Base-by-base conservation (phyloP, 1,284 basidiomycete genomes). In the Gymnopus androsaceus region DNA sequence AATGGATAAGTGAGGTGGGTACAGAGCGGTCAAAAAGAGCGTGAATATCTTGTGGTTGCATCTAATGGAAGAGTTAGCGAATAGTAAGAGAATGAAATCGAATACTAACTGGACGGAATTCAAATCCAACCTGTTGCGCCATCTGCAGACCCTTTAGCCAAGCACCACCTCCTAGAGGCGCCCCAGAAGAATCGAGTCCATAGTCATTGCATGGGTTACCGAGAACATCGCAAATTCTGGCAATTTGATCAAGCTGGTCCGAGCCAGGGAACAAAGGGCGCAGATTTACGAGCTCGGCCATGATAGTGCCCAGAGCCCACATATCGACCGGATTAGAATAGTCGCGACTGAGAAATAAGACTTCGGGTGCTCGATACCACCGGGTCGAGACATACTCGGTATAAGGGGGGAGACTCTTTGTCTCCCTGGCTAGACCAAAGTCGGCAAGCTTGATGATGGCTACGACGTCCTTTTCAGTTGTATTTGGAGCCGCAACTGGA, bases 301-400 rank as follows among this genome's bases (percentile, higher is more conserved):
- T 88, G 70, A 99, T 99, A 4, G 97, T 96, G 21, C 97, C 97
- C 45, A 99, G 77, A 1, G 97, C 97, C 97, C 97, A 99, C 89
- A 98, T 94, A 71, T 99, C 97, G 33, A 99, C 96, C 0, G 97
- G 94, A 63, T 92, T 92, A 15, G 93, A 95, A 69, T 99, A 99
- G 68, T 97, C 89, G 56, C 87, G 83, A 64, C 94, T 93, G 56
- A 94, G 82, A 36, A 99, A 81, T 19, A 99, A 79, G 3, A 99
- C 94, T 72, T 99, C 97, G 14, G 97, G 97, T 0, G 97, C 97
- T 58, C 97, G 92, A 74, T 99, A 99, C 97, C 97, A 99, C 44
- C 97, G 82, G 25, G 97, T 99, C 27, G 95, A 94, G 25, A 99
- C 97, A 68, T 99, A 99, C 75, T 98, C 96, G 25, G 96, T 98